Evolutionary conservation across 768 basidiomycete species (phyloP).

Genomic region (Leccinellum albellum): DNA sequence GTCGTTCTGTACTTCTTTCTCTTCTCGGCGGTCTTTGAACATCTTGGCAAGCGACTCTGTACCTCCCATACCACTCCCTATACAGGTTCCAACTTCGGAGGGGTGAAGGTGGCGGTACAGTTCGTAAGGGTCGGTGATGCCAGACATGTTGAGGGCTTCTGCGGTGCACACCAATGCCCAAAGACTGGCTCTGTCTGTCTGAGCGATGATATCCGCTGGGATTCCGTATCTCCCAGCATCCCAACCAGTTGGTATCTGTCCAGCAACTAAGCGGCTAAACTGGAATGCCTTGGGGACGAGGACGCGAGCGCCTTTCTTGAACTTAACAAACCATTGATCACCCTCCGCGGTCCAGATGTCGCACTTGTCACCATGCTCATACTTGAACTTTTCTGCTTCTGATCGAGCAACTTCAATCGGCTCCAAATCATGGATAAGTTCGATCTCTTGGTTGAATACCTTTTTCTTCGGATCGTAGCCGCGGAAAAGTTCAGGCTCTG

Average conservation of each 20-base stretch:
- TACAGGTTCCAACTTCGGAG: slow-evolving; percentile 88
- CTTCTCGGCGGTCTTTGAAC: slow-evolving; percentile 99
- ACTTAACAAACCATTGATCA: slow-evolving; percentile 96
- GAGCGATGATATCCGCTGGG: slow-evolving; percentile 91
- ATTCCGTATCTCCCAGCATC: slow-evolving; percentile 94
- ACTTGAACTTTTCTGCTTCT: slow-evolving; percentile 93
- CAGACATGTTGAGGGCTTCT: slow-evolving; percentile 94
- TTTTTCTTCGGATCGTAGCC: slow-evolving; percentile 99
- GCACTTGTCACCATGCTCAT: slow-evolving; percentile 94
- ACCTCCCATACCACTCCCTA: slow-evolving; percentile 99
- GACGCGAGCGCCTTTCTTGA: slow-evolving; percentile 96
- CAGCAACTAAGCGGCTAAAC: slow-evolving; percentile 92
- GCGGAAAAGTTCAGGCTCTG: slow-evolving; percentile 96
- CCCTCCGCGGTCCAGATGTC: slow-evolving; percentile 91
- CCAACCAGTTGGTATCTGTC: slow-evolving; percentile 98
- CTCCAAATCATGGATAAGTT: slow-evolving; percentile 94
- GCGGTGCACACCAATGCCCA: slow-evolving; percentile 95
- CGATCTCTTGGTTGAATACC: slow-evolving; percentile 94
- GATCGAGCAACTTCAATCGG: slow-evolving; percentile 88
- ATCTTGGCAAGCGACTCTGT: slow-evolving; percentile 86
- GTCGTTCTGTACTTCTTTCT: slow-evolving; percentile 97
- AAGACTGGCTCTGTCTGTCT: slow-evolving; percentile 87
- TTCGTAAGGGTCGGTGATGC: slow-evolving; percentile 97
- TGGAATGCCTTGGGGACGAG: slow-evolving; percentile 92
- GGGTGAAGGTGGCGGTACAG: slow-evolving; percentile 96